Evolutionary conservation across 441 rosid species (phyloP), one percentile per base, ranked within the genome.

Genomic region (Croton laevigatus): DNA sequence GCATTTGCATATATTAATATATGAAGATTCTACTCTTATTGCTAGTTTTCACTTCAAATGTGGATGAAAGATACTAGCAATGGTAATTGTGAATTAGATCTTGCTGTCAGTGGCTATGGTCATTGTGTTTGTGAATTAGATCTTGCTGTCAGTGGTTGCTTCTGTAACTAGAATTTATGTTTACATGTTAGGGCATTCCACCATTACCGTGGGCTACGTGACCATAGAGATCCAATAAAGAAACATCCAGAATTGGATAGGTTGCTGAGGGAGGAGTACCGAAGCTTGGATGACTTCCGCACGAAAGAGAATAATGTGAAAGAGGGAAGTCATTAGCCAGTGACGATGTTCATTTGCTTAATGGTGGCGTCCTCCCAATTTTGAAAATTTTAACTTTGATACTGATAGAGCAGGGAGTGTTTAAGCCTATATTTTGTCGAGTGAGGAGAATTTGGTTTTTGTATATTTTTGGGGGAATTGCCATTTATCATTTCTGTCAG

Each of bases 161-260:
- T 59, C 27, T n/a, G 38, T n/a, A n/a, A 60, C 23, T 46, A 16
- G 42, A 14, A 40, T 52, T 16, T 9, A 64, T 22, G 54, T 34
- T 12, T 60, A 2, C 53, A 48, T 70, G 71, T 64, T 80, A 95
- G 99, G 98, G 99, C 98, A 64, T 93, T 95, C 79, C 98, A 95
- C 87, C 92, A 93, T 82, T 95, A 86, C 51, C 81, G 94, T 17
- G 87, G 81, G 23, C 66, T 8, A 37, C 78, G 70, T 4, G 74
- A 72, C 53, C 75, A 83, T 44, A 83, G 81, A 72, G 90, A 82
- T 67, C 82, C 85, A 14, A 52, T 93, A 48, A 81, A 78, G 84
- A 89, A 95, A 79, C 87, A 79, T 69, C 91, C 89, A 2, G 94
- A 93, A 72, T 75, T 93, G 77, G 95, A 95, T 78, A 87, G 81